Evolutionary conservation across 306 rosid genomes (phyloP), one percentile per base, ranked within the genome.

Genomic region (Pyrus pyrifolia): DNA sequence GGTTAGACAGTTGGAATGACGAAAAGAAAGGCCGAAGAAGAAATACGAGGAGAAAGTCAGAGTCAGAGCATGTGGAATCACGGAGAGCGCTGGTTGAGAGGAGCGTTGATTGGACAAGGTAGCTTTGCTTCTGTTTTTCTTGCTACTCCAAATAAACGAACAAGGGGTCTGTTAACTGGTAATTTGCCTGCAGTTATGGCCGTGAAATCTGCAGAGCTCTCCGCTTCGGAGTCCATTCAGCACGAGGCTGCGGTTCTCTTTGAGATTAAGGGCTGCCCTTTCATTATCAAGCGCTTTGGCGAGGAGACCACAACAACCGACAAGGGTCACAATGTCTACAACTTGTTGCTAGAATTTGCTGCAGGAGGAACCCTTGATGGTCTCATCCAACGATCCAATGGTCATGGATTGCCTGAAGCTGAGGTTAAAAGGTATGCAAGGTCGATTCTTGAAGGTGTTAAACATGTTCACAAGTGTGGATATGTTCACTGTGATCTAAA

Each of bases 91-190:
- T 81, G 84, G 80, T 0, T 21, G 27, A 64, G 80, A 70, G 73
- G 80, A 0, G 12, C 12, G 35, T 21, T 75, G 68, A 71, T 83
- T 15, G 83, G 86, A 5, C 66, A 75, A 79, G 86, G 86, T 71
- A 67, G 75, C 19, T 83, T 71, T 19, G 86, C 74, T 6, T 83
- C 78, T 4, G 86, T 83, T 13, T 83, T 75, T 69, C 65, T 83
- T 19, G 86, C 86, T 12, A 70, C 78, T 71, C 49, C 57, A 23
- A 79, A 71, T 53, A 76, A 53, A 57, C 71, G 53, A 61, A 23
- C 59, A 61, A 23, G 52, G 18, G 17, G 52, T 46, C 17, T 46
- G 52, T 46, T 46, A 42, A 9, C 45, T 42, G 45, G 23, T 61
- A 14, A 61, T 11, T 61, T 61, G 21, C 66, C 35, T 23, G 33